Evolutionary conservation across 192 early-diverging fungal genomes (phyloP).

Genomic region (Rhizophagus clarus): DNA sequence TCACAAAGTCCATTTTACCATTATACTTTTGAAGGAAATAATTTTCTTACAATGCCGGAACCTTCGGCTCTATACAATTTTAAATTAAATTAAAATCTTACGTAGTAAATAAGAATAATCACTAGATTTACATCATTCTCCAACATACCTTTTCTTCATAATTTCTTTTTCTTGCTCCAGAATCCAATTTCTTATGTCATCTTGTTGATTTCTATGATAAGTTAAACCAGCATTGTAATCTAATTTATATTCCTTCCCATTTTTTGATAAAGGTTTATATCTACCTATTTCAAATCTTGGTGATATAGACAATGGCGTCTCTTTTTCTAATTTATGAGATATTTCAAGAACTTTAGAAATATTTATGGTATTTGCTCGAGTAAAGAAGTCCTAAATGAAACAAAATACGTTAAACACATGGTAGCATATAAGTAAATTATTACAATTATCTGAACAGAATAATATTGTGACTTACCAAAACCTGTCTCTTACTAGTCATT

Average conservation of each 20-base stretch:
- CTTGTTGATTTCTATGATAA: neutral
- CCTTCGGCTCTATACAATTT: too few relatives aligned
- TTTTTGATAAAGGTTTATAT: neutral
- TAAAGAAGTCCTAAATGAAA: conserved; percentile 3
- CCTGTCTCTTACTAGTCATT: neutral
- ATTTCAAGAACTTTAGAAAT: neutral
- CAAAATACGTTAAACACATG: neutral
- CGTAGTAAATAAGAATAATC: too few relatives aligned
- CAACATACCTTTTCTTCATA: neutral
- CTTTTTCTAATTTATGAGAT: conserved; percentile 6
- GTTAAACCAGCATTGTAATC: neutral
- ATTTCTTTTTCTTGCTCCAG: conserved; percentile 10
- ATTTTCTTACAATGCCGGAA: too few relatives aligned
- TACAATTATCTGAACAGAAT: neutral
- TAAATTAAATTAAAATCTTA: too few relatives aligned
- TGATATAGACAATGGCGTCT: neutral
- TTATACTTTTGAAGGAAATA: too few relatives aligned
- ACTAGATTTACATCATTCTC: neutral
- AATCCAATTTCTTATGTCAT: conserved; percentile 15
- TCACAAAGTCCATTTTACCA: too few relatives aligned
- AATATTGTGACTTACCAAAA: neutral
- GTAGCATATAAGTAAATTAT: neutral
- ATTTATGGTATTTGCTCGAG: neutral
- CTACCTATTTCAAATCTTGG: neutral
- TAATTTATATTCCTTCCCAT: neutral